A percentile compares a stretch with the other conserved stretches of the same genome.
phyloP scores from a whole-genome alignment of 805 yeast species.

The Tetrapisispora nanseiensis region DNA sequence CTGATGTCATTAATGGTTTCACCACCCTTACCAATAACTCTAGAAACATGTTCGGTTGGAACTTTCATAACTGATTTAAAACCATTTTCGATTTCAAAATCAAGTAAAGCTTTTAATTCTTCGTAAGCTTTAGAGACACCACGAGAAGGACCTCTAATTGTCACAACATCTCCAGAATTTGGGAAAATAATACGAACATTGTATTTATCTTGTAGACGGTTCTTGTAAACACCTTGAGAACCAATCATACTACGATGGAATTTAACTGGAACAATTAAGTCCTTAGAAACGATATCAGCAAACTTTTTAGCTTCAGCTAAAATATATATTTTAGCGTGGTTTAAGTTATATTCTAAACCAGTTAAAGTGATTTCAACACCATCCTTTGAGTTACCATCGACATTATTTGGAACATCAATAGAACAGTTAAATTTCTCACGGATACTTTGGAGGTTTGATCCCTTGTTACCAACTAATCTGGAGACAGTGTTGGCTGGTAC shows the following conservation, averaged over 20 bases:
- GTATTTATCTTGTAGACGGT: conserved; percentile 81
- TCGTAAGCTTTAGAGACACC: conserved; percentile 77
- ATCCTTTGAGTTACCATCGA: conserved; percentile 27
- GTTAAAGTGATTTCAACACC: conserved; percentile 47
- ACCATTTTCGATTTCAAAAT: conserved; percentile 83
- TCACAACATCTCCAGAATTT: conserved; percentile 47
- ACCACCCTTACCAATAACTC: conserved; percentile 85
- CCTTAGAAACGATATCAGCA: conserved; percentile 69
- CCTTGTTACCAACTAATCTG: conserved; percentile 84
- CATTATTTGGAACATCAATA: conserved; percentile 57
- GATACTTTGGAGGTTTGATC: conserved; percentile 58
- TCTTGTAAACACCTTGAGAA: conserved; percentile 66
- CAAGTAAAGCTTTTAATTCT: conserved; percentile 72
- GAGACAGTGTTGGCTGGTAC: conserved; percentile 64
- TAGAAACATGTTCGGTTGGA: conserved; percentile 65
- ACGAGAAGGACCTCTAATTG: conserved; percentile 80
- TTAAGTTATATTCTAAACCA: conserved; percentile 74
- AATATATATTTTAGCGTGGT: conserved; percentile 56
- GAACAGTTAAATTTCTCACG: conserved; percentile 66
- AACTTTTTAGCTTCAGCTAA: conserved; percentile 54
- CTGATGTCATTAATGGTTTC: conserved; percentile 73
- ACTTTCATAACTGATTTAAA: conserved; percentile 52
- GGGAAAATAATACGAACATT: conserved; percentile 76
- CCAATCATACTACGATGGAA: conserved; percentile 82
- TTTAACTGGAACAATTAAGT: conserved; percentile 61